A percentile compares a stretch with the other conserved stretches of the same genome.
Evolutionary conservation across 2,329 filamentous ascomycete species (phyloP).

Genomic region (Trichoderma sp.): DNA sequence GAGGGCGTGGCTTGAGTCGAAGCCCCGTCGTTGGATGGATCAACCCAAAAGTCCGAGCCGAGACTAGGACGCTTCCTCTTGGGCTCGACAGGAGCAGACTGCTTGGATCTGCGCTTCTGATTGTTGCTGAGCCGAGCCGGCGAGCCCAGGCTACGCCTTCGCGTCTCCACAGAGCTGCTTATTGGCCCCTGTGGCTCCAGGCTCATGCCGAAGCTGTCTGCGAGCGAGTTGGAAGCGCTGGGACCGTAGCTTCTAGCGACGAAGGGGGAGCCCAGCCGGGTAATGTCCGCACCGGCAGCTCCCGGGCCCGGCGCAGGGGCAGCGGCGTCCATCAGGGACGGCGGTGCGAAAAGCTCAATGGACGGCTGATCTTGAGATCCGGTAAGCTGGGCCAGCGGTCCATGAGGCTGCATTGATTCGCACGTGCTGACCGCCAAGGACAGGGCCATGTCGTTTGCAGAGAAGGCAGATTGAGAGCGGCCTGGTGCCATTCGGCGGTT

Average conservation of each 20-base stretch:
- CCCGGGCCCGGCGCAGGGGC: not conserved
- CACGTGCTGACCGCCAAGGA: constrained; percentile 62
- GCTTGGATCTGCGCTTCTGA: constrained; percentile 53
- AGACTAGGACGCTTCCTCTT: constrained; percentile 54
- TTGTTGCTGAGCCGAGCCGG: constrained; percentile 50
- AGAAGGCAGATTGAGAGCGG: constrained; percentile 50
- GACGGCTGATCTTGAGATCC: constrained; percentile 35
- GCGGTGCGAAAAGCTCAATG: constrained; percentile 6
- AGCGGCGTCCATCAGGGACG: not conserved
- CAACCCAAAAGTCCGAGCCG: constrained; percentile 52
- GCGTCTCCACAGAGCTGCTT: constrained; percentile 48
- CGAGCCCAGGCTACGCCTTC: constrained; percentile 50
- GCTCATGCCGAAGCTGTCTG: constrained; percentile 35
- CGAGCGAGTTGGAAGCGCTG: constrained; percentile 52
- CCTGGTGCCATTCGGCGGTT: constrained; percentile 48
- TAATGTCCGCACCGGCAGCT: not conserved
- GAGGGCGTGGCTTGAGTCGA: constrained; percentile 24
- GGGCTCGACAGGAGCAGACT: constrained; percentile 43
- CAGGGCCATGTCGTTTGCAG: constrained; percentile 59
- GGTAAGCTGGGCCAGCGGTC: constrained; percentile 59
- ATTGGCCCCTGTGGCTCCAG: constrained; percentile 42
- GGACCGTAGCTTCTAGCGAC: constrained; percentile 59
- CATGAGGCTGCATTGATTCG: constrained; percentile 61
- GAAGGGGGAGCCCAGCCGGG: constrained; percentile 53
- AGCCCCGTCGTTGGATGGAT: constrained; percentile 35